Evolutionary conservation across 2,329 filamentous ascomycete species (phyloP).

Genomic region (Cladophialophora yegresii): DNA sequence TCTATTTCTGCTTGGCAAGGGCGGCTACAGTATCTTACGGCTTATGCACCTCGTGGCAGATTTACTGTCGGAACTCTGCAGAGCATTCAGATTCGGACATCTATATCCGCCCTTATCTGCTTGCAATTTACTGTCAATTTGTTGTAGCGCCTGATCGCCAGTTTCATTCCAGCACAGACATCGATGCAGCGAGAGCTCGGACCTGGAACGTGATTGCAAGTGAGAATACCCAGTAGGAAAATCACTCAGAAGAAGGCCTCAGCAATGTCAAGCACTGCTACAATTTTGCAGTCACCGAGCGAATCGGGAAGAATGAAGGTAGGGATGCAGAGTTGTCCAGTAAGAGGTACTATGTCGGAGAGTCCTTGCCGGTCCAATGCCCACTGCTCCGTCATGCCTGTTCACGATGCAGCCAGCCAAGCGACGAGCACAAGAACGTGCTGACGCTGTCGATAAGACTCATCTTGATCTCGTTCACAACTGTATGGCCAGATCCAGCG

Average conservation of each 20-base stretch:
- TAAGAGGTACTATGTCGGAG: background rate
- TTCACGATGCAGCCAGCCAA: background rate
- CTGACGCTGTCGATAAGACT: background rate
- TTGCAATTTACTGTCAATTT: background rate
- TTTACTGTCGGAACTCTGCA: background rate
- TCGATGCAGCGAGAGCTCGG: no score
- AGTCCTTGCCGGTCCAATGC: background rate
- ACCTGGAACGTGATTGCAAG: background rate
- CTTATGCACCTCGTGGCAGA: background rate
- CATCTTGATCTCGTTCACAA: background rate
- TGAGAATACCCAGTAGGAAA: background rate
- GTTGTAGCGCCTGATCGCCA: background rate
- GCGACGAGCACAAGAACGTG: no score
- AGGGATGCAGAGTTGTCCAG: background rate
- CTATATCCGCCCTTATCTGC: background rate
- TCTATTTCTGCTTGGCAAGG: slow-evolving; percentile 10
- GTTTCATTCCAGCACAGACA: background rate
- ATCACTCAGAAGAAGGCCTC: no score
- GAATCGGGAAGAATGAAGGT: background rate
- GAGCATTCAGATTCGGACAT: background rate
- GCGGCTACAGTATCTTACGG: slow-evolving; percentile 7
- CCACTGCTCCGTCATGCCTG: background rate
- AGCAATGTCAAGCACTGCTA: background rate
- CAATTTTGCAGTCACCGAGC: background rate
- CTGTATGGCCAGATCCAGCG: no score